Evolutionary conservation across 176 grass and related monocot genomes (phyloP).

Genomic region (Puccinellia tenuiflora): DNA sequence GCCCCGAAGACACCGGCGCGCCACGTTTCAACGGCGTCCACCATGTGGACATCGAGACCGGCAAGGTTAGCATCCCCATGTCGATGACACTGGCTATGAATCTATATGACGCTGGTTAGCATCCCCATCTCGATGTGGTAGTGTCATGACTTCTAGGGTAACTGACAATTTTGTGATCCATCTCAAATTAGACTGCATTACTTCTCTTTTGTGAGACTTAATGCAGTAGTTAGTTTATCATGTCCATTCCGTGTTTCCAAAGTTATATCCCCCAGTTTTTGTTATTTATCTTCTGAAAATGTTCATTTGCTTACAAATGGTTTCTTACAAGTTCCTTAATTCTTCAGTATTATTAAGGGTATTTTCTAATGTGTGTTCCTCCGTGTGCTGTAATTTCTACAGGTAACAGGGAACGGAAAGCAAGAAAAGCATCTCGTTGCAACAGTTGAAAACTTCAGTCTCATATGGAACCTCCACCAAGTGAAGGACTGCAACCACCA

Average conservation of each 20-base stretch:
- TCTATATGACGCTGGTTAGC: not conserved
- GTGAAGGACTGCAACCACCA: conserved; percentile 83
- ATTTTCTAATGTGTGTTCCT: not conserved
- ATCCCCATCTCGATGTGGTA: not conserved
- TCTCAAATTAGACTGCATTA: not conserved
- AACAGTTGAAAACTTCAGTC: conserved; percentile 79
- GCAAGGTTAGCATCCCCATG: no score
- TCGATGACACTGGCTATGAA: conserved; percentile 57
- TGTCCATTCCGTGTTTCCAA: not conserved
- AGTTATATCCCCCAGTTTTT: not conserved
- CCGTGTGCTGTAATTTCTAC: not conserved
- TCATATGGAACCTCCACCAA: conserved; percentile 82
- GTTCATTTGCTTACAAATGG: not conserved
- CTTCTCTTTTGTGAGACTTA: not conserved
- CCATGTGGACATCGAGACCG: conserved; percentile 83
- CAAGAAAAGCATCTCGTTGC: conserved; percentile 80
- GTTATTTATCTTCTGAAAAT: not conserved
- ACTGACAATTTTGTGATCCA: not conserved
- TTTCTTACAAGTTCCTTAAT: not conserved
- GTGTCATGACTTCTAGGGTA: not conserved
- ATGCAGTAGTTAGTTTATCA: not conserved
- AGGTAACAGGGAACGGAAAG: conserved; percentile 84
- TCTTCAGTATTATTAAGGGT: not conserved
- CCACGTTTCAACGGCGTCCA: conserved; percentile 48
- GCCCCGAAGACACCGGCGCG: conserved; percentile 35